Conservation (phyloP, 2,329 filamentous ascomycete species). For the Chlorencoelia australis region DNA sequence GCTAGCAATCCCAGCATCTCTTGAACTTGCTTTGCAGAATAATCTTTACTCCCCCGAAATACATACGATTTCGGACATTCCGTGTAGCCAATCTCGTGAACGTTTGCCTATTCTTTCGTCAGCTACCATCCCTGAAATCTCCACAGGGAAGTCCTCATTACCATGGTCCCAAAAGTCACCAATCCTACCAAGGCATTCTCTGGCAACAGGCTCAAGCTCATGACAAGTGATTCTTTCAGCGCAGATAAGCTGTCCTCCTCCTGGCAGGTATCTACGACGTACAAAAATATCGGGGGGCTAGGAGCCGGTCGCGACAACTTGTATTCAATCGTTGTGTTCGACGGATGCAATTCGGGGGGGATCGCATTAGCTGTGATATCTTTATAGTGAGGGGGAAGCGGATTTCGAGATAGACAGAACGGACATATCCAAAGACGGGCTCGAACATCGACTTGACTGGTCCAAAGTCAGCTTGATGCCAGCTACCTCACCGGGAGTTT, state of each 20-base stretch:
- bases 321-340: conserved; percentile 86
- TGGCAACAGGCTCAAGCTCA: conserved; percentile 73
- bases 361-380: conserved; percentile 78
- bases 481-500: neutral
- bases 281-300: conserved; percentile 77
- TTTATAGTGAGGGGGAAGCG: conserved; percentile 78
- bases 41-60: conserved; percentile 96
- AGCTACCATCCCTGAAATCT: neutral
- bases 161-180: conserved; percentile 90
- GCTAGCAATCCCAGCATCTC: conserved; percentile 89
- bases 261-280: conserved; percentile 81
- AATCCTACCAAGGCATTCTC: conserved; percentile 74
- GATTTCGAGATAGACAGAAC: conserved; percentile 77
- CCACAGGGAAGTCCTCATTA: conserved; percentile 30
- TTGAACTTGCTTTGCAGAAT: conserved; percentile 96
- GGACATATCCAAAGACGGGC: conserved; percentile 83
- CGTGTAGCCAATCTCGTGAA: conserved; percentile 95
- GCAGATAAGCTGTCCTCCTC: conserved; percentile 78
- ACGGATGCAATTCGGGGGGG: conserved; percentile 70
- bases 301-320: conserved; percentile 70
- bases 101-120: conserved; percentile 57
- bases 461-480: conserved; percentile 16
- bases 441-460: conserved; percentile 72
- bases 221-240: conserved; percentile 76
- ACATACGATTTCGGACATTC: conserved; percentile 99